These are phyloP conservation scores for Cicer chorassanicum DNA, from an alignment of 306 rosid species.

Conservation along the genomic window DNA sequence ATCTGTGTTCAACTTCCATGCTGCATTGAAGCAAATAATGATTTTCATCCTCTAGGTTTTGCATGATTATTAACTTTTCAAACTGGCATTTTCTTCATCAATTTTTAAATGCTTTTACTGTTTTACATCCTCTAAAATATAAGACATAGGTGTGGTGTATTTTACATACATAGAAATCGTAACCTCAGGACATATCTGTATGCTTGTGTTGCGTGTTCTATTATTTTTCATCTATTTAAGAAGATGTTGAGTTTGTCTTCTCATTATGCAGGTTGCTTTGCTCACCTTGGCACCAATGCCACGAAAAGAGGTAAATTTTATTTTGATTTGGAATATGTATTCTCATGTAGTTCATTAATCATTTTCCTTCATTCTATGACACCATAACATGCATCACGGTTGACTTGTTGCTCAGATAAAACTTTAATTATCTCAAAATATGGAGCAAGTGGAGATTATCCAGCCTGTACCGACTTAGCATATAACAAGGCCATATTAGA, in stretches of 20 bases:
- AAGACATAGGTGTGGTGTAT: neutral
- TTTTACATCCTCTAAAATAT: neutral
- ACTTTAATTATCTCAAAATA: slow-evolving; percentile 73
- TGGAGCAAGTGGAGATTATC: slow-evolving; percentile 92
- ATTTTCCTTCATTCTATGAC: slow-evolving; percentile 12
- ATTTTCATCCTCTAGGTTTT: too few species aligned
- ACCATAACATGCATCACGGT: slow-evolving; percentile 21
- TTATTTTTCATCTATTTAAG: neutral
- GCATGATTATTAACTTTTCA: too few species aligned
- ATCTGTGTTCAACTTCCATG: too few species aligned
- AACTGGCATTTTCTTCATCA: neutral
- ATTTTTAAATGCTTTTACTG: neutral
- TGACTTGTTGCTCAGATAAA: slow-evolving; percentile 55
- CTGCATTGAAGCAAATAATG: too few species aligned
- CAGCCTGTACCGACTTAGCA: slow-evolving; percentile 70
- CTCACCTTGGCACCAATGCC: slow-evolving; percentile 55
- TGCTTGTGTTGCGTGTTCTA: neutral
- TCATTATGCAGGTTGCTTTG: slow-evolving; percentile 71
- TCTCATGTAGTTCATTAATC: slow-evolving; percentile 24
- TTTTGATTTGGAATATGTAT: slow-evolving; percentile 6
- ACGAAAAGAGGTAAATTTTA: slow-evolving; percentile 54
- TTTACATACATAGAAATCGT: neutral
- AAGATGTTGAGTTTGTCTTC: slow-evolving; percentile 37
- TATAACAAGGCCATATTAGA: slow-evolving; percentile 65
- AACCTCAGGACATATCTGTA: neutral